Evolutionary conservation across 2,329 filamentous ascomycete genomes (phyloP), one percentile per base, ranked within the genome.

Genomic region (Ceratocystis variospora): DNA sequence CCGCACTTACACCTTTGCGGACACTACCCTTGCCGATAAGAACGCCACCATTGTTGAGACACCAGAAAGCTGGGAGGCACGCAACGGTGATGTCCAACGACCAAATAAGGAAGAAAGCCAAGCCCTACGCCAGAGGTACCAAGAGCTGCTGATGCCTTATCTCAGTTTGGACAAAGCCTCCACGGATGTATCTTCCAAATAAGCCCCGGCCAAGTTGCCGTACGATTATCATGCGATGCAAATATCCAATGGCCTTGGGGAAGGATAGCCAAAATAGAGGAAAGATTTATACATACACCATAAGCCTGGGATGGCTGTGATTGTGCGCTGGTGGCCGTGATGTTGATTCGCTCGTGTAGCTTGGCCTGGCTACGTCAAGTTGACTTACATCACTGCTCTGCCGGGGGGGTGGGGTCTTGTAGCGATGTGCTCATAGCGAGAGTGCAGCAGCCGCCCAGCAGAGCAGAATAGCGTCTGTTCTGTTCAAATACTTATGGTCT

Each of bases 1-100:
- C 73, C 83, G 88, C 67, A 84, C 84, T 4, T 91, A 86, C 73
- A 77, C 79, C 61, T 90, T 90, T 72, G 78, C 75, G 31, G 80
- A 85, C 48, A 73, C 78, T 10, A 75, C 74, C 0, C 79, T 81
- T 64, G 73, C 76, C 19, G 81, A 86, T 66, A 73, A 75, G 1
- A 74, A 79, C 25, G 81, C 80, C 2, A 72, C 73, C 1, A 70
- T 84, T 8, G 71, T 72, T 61, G 82, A 84, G 74, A 82, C 79
- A 7, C 69, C 74, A 12, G 74, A 76, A 69, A 83, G 81, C 72
- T 79, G 78, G 76, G 70, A 73, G 28, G 74, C 76, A 63, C 76
- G 81, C 45, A 72, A 76, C 31, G 79, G 79, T 31, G 75, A 74
- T 46, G 71, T 72, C 28, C 73, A 72, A 28, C 74, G 75, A 7